A percentile compares a stretch with the other conserved stretches of the same genome.
Evolutionary conservation across 495 filamentous ascomycete species (phyloP).

Genomic region (Aspergillus wentii): DNA sequence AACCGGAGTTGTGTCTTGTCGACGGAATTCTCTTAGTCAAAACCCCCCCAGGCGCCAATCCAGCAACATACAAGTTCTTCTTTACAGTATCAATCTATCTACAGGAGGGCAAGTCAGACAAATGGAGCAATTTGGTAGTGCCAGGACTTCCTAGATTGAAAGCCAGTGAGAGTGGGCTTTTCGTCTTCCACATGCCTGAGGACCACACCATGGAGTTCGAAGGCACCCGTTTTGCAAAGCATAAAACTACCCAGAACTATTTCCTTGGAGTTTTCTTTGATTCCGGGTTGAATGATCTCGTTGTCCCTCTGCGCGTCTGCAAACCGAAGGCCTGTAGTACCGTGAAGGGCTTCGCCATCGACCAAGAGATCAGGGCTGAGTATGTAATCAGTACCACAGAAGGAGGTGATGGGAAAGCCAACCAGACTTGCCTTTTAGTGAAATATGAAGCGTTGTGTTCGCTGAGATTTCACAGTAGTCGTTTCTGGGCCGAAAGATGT

Average conservation of each 20-base stretch:
- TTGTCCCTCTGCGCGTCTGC: constrained; percentile 25
- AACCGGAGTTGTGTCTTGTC: constrained; percentile 16
- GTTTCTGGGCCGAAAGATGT: constrained; percentile 31
- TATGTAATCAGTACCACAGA: neutral
- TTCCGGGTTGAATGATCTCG: constrained; percentile 17
- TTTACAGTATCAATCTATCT: constrained; percentile 16
- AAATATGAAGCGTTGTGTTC: constrained; percentile 29
- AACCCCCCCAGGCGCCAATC: constrained; percentile 7
- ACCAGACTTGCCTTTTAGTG: constrained; percentile 2
- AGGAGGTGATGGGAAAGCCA: neutral
- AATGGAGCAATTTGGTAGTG: constrained; percentile 27
- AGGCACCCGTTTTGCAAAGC: constrained; percentile 22
- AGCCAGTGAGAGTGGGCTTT: constrained; percentile 17
- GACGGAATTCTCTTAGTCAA: constrained; percentile 18
- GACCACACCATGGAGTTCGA: constrained; percentile 27
- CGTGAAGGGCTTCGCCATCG: constrained; percentile 27
- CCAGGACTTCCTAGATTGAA: constrained; percentile 25
- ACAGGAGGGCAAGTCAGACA: constrained; percentile 12
- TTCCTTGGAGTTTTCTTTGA: constrained; percentile 29
- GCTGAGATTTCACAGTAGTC: constrained; percentile 22
- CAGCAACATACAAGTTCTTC: constrained; percentile 17
- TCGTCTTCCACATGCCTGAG: constrained; percentile 26
- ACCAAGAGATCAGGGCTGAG: constrained; percentile 21
- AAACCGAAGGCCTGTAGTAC: constrained; percentile 23
- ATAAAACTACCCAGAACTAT: constrained; percentile 25